Evolutionary conservation across 345 rosid genomes (phyloP).

Genomic region (Litchi chinensis): DNA sequence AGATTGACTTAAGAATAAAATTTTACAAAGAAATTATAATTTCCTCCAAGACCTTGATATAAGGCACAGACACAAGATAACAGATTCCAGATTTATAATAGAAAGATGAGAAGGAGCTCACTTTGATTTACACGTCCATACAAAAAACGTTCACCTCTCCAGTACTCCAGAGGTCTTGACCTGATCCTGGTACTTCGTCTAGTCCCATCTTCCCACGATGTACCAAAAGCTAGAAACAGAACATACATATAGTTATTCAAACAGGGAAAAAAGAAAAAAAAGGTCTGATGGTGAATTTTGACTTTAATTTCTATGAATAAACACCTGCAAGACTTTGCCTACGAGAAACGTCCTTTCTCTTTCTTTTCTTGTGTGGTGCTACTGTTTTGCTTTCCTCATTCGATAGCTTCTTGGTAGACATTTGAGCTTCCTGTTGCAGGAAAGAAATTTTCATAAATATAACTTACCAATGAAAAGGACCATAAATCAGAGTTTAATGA

Average conservation of each 20-base stretch:
- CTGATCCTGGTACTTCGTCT: constrained; percentile 87
- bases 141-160: constrained; percentile 95
- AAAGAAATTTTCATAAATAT: background rate
- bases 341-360: constrained; percentile 35
- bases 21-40: background rate
- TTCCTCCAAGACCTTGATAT: background rate
- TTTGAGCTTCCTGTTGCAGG: constrained; percentile 44
- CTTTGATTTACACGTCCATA: constrained; percentile 87
- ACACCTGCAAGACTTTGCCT: constrained; percentile 93
- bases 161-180: constrained; percentile 87
- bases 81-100: background rate
- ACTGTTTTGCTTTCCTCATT: constrained; percentile 32
- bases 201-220: constrained; percentile 56
- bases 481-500: background rate
- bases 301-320: constrained; percentile 25
- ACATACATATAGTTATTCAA: constrained; percentile 9
- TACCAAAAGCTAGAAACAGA: constrained; percentile 56
- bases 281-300: background rate
- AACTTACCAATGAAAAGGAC: background rate
- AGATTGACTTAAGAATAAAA: background rate
- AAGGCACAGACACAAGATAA: background rate
- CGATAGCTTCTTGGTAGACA: constrained; percentile 29
- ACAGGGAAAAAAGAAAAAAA: constrained; percentile 5
- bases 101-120: constrained; percentile 40
- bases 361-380: constrained; percentile 36